A percentile compares a stretch with the other conserved stretches of the same genome.
These are phyloP conservation scores for Aspergillus tubingensis DNA, from an alignment of 2,329 filamentous ascomycete species.

Conservation along the genomic window DNA sequence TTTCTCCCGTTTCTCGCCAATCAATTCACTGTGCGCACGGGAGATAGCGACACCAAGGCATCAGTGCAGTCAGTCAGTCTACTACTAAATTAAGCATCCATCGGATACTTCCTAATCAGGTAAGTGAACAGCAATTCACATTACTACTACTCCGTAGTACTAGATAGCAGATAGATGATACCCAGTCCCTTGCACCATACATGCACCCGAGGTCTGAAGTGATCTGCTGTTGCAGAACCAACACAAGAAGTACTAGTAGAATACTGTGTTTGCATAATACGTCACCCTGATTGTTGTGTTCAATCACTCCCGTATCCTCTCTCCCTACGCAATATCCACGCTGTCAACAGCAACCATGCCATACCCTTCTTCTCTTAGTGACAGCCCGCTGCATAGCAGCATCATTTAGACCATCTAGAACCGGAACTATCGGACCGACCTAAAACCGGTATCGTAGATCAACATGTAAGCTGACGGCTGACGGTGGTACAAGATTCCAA, in stretches of 20 bases:
- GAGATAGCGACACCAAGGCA: background rate
- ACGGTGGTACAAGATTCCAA: background rate
- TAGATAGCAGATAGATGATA: background rate
- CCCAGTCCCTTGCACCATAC: constrained; percentile 3
- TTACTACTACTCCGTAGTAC: too few species aligned
- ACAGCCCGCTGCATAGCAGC: background rate
- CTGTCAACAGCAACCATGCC: background rate
- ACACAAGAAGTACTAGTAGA: background rate
- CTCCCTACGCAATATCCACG: background rate
- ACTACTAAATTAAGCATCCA: background rate
- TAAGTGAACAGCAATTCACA: background rate
- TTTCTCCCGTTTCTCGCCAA: too few species aligned
- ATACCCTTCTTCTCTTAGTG: background rate
- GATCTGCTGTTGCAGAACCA: background rate
- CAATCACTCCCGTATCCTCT: background rate
- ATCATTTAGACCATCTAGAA: background rate
- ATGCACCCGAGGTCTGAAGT: background rate
- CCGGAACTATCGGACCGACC: background rate
- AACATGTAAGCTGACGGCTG: background rate
- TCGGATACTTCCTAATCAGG: background rate
- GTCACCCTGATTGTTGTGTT: background rate
- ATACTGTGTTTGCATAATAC: background rate
- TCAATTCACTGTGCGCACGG: too few species aligned
- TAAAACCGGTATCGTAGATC: background rate
- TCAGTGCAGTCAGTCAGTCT: background rate